Conservation (phyloP, 345 rosid species). For the Brassica nigra region DNA sequence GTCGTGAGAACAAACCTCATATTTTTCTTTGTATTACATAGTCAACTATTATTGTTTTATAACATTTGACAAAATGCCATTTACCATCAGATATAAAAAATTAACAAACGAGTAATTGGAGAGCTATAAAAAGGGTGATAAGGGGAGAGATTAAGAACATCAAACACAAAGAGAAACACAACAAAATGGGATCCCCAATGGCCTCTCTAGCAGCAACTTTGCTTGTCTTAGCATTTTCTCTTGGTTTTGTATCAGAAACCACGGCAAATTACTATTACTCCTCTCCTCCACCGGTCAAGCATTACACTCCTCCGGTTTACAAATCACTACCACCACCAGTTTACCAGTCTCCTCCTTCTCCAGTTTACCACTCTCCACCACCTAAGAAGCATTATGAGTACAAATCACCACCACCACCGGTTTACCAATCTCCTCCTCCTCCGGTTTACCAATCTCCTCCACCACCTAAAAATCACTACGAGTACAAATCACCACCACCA, state of each 20-base stretch:
- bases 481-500: constrained; percentile 27
- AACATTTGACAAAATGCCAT: not conserved
- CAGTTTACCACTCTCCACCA: constrained; percentile 12
- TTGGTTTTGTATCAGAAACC: constrained; percentile 48
- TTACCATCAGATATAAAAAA: not conserved
- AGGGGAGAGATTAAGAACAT: constrained; percentile 35
- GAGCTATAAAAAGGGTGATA: constrained; percentile 63
- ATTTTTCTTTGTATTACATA: constrained; percentile 15
- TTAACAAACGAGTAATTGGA: not conserved
- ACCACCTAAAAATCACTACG: not conserved
- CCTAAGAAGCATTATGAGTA: not conserved
- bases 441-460: constrained; percentile 19
- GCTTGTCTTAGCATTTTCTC: constrained; percentile 48
- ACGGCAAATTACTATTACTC: constrained; percentile 49
- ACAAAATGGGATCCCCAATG: constrained; percentile 53
- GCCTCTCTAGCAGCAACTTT: constrained; percentile 54
- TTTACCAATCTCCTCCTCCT: constrained; percentile 18
- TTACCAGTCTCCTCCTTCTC: constrained; percentile 5
- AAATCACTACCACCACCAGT: constrained; percentile 20
- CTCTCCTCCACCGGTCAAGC: constrained; percentile 46
- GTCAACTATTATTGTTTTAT: constrained; percentile 4
- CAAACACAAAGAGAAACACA: constrained; percentile 30
- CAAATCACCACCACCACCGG: constrained; percentile 33
- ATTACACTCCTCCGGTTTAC: constrained; percentile 38
- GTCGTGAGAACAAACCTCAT: not conserved